A percentile compares a stretch with the other conserved stretches of the same genome.
Conservation (phyloP, 306 rosid species). For the Cicer judaicum region DNA sequence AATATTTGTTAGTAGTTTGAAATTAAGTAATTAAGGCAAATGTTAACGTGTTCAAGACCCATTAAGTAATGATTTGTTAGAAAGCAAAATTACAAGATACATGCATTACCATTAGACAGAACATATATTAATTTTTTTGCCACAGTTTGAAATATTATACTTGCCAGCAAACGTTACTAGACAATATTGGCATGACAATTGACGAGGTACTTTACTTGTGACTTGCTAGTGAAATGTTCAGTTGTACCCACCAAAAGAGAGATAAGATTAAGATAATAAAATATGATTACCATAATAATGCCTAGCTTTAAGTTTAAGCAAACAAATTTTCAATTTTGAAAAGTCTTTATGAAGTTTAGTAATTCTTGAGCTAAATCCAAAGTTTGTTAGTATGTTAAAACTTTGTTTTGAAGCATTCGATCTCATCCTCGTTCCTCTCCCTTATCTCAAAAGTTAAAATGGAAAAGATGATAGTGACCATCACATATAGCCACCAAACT, state of each 20-base stretch:
- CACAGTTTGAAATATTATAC: background rate
- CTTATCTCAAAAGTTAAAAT: slow-evolving; percentile 26
- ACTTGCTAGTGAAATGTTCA: slow-evolving; percentile 2
- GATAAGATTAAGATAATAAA: background rate
- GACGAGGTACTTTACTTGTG: background rate
- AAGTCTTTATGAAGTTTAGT: background rate
- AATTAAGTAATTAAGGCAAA: too few species aligned
- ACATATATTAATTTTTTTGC: too few species aligned
- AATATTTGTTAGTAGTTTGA: too few species aligned
- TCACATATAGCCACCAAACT: slow-evolving; percentile 38
- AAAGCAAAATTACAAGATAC: too few species aligned
- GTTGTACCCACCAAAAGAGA: background rate
- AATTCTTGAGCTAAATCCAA: slow-evolving; percentile 30
- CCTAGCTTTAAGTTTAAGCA: background rate
- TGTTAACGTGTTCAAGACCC: too few species aligned
- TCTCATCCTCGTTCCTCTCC: slow-evolving; percentile 4
- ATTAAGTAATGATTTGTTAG: too few species aligned
- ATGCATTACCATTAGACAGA: too few species aligned
- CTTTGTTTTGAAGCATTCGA: background rate
- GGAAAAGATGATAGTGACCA: slow-evolving; percentile 34
- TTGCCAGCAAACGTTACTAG: background rate
- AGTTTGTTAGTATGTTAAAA: slow-evolving; percentile 5
- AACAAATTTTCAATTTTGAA: background rate
- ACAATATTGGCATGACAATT: background rate
- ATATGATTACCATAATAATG: background rate